Percentiles rank a stretch among this genome's conserved stretches.
Conservation (phyloP, 1,284 basidiomycete genomes). For the Apiotrichum gracile region DNA sequence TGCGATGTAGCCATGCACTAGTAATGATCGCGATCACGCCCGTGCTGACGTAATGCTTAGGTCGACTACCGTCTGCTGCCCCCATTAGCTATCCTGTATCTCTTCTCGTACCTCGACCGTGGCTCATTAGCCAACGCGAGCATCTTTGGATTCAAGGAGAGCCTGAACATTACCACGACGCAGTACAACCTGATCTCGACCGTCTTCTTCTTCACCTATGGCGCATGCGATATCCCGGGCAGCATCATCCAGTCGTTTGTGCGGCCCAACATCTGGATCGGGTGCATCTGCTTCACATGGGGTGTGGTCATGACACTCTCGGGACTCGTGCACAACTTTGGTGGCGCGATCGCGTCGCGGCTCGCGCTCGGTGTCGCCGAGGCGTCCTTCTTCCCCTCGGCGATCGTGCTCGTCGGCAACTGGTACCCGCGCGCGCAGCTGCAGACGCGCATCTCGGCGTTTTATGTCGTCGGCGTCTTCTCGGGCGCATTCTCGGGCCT, state of each 20-base stretch:
- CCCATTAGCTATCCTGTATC: slow-evolving; percentile 34
- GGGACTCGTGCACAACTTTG: slow-evolving; percentile 55
- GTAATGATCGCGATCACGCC: too few species aligned
- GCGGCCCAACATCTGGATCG: slow-evolving; percentile 5
- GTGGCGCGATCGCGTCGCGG: slow-evolving; percentile 37
- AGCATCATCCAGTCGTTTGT: slow-evolving; percentile 18
- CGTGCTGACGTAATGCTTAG: slow-evolving; percentile 6
- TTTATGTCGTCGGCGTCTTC: slow-evolving; percentile 51
- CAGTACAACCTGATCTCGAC: slow-evolving; percentile 21
- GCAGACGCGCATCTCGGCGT: slow-evolving; percentile 51
- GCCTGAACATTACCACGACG: slow-evolving; percentile 6
- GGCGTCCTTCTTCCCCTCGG: slow-evolving; percentile 28
- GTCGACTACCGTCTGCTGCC: slow-evolving; percentile 32
- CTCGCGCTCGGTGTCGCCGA: slow-evolving; percentile 12
- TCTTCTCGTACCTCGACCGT: slow-evolving; percentile 28
- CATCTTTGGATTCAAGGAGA: slow-evolving; percentile 9
- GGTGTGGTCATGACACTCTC: slow-evolving; percentile 50
- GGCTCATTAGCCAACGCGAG: background rate
- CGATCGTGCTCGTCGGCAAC: slow-evolving; percentile 15
- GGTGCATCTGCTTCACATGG: background rate
- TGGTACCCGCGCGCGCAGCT: slow-evolving; percentile 50
- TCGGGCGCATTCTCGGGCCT: slow-evolving; percentile 34
- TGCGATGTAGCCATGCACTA: too few species aligned
- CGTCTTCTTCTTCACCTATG: slow-evolving; percentile 10
- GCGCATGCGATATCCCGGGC: slow-evolving; percentile 14